Conservation (phyloP, 164 flowering plant species). For the Magnolia kwangsiensis region DNA sequence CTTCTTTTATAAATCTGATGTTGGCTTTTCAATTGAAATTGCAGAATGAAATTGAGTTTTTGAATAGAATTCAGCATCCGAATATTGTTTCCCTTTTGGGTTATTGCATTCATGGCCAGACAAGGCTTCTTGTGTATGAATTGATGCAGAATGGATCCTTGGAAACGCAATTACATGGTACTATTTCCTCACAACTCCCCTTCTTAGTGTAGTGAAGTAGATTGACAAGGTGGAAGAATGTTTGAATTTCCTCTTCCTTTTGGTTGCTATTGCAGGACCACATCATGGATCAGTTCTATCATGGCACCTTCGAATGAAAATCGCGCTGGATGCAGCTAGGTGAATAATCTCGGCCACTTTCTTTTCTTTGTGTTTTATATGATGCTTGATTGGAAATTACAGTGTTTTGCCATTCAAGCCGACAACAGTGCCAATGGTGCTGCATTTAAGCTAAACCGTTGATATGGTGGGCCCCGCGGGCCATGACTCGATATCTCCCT, state of each 20-base stretch:
- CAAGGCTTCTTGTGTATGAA: slow-evolving; percentile 74
- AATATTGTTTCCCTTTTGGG: slow-evolving; percentile 76
- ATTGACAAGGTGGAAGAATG: neutral
- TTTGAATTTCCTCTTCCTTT: neutral
- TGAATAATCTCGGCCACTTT: slow-evolving; percentile 10
- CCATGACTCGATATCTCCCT: neutral
- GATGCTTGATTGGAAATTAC: neutral
- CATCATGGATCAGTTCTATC: slow-evolving; percentile 66
- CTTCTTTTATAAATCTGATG: neutral
- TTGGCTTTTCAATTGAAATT: slow-evolving; percentile 14
- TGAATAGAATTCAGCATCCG: slow-evolving; percentile 70
- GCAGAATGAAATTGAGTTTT: slow-evolving; percentile 82
- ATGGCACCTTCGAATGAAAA: slow-evolving; percentile 87
- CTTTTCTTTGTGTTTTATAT: neutral
- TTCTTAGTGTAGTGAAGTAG: neutral
- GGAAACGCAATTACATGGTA: slow-evolving; percentile 84
- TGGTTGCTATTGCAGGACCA: slow-evolving; percentile 47
- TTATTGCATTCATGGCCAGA: slow-evolving; percentile 49
- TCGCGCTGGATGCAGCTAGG: slow-evolving; percentile 96
- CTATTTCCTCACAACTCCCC: slow-evolving; percentile 5
- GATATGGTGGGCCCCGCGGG: neutral
- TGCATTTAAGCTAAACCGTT: too few species aligned
- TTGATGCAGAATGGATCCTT: slow-evolving; percentile 90
- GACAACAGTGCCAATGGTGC: too few species aligned
- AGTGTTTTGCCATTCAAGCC: neutral